Percentiles rank a stretch among this genome's conserved stretches.
phyloP scores from a whole-genome alignment of 345 rosid species.

The Eucalyptus virginea region DNA sequence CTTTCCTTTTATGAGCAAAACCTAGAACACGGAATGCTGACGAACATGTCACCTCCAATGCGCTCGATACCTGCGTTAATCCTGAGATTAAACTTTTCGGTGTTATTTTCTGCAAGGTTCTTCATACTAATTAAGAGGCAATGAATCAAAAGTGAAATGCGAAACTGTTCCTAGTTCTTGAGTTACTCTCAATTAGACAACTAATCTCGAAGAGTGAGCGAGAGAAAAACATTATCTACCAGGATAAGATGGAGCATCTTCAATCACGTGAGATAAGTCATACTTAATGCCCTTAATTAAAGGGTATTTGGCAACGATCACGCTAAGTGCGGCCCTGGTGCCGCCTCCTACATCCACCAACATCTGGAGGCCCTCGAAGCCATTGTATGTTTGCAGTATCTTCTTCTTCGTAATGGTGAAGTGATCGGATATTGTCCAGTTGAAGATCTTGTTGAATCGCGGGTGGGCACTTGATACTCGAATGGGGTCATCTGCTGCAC shows the following conservation, averaged over 20 bases:
- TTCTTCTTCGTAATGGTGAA: slow-evolving; percentile 70
- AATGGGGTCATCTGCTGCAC: slow-evolving; percentile 69
- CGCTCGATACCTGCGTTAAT: slow-evolving; percentile 40
- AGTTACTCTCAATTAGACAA: not conserved
- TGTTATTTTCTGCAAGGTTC: not conserved
- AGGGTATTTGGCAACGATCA: slow-evolving; percentile 65
- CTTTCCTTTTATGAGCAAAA: not conserved
- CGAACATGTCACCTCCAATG: slow-evolving; percentile 89
- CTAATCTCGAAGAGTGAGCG: not conserved
- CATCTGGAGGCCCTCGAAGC: slow-evolving; percentile 48
- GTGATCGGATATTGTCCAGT: slow-evolving; percentile 58
- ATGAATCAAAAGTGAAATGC: not conserved
- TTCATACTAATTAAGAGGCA: not conserved
- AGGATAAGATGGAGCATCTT: slow-evolving; percentile 53
- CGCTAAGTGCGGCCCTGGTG: slow-evolving; percentile 48
- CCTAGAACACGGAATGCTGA: not conserved
- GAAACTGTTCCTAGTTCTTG: not conserved
- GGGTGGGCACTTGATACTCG: slow-evolving; percentile 60
- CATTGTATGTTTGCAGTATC: slow-evolving; percentile 58
- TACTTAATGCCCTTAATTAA: slow-evolving; percentile 59
- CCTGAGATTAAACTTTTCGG: not conserved
- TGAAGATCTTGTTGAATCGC: slow-evolving; percentile 69
- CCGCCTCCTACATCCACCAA: slow-evolving; percentile 91
- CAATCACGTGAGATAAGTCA: slow-evolving; percentile 72
- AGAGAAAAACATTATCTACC: slow-evolving; percentile 11